A percentile compares a stretch with the other conserved stretches of the same genome.
Conservation (phyloP, 768 basidiomycete genomes). For the Mycena amicta region DNA sequence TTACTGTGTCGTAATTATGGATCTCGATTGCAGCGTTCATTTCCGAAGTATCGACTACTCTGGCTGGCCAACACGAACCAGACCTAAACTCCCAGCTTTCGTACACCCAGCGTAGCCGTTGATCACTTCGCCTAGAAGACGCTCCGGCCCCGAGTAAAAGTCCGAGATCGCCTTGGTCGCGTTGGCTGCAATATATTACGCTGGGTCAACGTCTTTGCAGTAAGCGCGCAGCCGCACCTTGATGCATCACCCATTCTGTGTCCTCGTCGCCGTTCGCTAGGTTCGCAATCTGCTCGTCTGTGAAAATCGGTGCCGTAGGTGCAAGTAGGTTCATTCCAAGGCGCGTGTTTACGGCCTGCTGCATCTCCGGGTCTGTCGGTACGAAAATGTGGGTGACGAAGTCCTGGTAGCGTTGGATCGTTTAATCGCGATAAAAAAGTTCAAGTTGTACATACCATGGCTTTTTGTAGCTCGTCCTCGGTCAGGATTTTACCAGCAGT, state of each 20-base stretch:
- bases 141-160: conserved; percentile 18
- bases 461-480: conserved; percentile 54
- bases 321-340: conserved; percentile 27
- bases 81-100: no score
- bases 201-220: not conserved
- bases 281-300: conserved; percentile 24
- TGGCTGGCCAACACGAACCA: no score
- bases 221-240: not conserved
- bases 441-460: no score
- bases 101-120: no score
- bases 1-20: no score
- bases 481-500: conserved; percentile 49
- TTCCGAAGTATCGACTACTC: no score
- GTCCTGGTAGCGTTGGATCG: no score
- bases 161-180: conserved; percentile 15
- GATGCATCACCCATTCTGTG: conserved; percentile 15
- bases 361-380: conserved; percentile 31
- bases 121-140: no score
- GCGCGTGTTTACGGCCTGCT: conserved; percentile 27
- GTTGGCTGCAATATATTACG: conserved; percentile 16
- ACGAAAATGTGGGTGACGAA: conserved; percentile 27
- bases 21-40: no score
- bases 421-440: no score
- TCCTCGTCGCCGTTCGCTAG: conserved; percentile 24
- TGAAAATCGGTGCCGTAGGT: conserved; percentile 25